Conservation (phyloP, 371 early-diverging fungal genomes). For the Edhazardia aedis region DNA sequence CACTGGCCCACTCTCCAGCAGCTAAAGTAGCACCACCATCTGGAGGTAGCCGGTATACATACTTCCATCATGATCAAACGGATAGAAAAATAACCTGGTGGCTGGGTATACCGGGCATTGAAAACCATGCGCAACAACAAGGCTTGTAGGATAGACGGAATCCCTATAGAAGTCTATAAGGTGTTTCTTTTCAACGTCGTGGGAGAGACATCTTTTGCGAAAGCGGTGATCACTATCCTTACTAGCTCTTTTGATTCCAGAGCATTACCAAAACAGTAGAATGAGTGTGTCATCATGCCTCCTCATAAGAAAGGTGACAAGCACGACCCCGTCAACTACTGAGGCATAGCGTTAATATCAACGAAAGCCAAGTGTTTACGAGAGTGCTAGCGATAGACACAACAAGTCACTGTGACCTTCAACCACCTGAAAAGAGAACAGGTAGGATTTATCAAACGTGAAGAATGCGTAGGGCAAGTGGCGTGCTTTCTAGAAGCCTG, state of each 20-base stretch:
- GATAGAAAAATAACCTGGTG: too few relatives aligned
- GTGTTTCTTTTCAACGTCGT: neutral
- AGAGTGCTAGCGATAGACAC: too few relatives aligned
- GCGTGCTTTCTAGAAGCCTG: neutral
- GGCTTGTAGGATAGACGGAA: neutral
- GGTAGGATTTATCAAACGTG: neutral
- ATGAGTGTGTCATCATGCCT: constrained; percentile 4
- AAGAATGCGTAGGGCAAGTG: neutral
- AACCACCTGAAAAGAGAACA: constrained; percentile 3
- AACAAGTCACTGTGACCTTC: neutral
- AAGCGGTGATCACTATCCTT: neutral
- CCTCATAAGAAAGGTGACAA: constrained; percentile 18
- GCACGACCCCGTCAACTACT: neutral
- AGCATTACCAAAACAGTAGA: constrained; percentile 5
- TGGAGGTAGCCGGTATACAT: too few relatives aligned
- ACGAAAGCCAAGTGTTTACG: too few relatives aligned
- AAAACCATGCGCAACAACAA: too few relatives aligned
- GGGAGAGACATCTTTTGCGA: neutral
- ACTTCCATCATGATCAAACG: too few relatives aligned
- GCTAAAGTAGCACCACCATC: too few relatives aligned
- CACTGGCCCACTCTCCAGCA: too few relatives aligned
- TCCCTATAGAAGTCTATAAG: constrained; percentile 4
- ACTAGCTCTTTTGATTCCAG: constrained; percentile 5
- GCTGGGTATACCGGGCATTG: too few relatives aligned
- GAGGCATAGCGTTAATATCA: too few relatives aligned